Percentiles rank a stretch among this genome's conserved stretches.
Evolutionary conservation across 805 yeast genomes (phyloP).

Genomic region (Metschnikowia aberdeeniae): DNA sequence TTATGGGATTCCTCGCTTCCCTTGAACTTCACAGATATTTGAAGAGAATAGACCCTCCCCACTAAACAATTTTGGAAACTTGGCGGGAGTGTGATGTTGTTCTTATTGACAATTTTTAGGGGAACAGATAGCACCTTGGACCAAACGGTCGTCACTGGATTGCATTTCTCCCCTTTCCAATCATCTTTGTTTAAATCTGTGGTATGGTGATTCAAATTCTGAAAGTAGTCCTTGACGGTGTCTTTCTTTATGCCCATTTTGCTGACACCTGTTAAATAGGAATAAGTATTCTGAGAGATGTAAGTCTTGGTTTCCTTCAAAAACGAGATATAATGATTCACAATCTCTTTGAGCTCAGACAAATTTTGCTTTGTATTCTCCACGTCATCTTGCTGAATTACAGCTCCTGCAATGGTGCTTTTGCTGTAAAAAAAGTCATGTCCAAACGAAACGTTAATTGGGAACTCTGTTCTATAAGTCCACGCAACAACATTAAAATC

Average conservation of each 20-base stretch:
- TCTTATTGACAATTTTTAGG: slow-evolving; percentile 38
- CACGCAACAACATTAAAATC: slow-evolving; percentile 38
- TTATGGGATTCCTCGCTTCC: slow-evolving; percentile 27
- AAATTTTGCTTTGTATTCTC: slow-evolving; percentile 33
- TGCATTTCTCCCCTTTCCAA: slow-evolving; percentile 28
- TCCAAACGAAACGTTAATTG: slow-evolving; percentile 35
- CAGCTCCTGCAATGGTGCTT: slow-evolving; percentile 18
- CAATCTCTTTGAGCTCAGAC: slow-evolving; percentile 34
- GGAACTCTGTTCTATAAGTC: slow-evolving; percentile 39
- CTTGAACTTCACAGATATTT: slow-evolving; percentile 43
- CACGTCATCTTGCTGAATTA: slow-evolving; percentile 23
- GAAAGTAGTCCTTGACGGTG: slow-evolving; percentile 35
- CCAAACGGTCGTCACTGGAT: slow-evolving; percentile 28
- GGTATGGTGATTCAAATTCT: slow-evolving; percentile 17
- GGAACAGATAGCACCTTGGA: slow-evolving; percentile 36
- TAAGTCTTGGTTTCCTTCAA: slow-evolving; percentile 31
- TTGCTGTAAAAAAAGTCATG: slow-evolving; percentile 40
- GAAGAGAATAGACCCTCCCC: slow-evolving; percentile 54
- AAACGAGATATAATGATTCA: slow-evolving; percentile 30
- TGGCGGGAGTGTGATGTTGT: slow-evolving; percentile 52
- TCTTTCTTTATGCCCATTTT: slow-evolving; percentile 38
- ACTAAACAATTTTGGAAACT: slow-evolving; percentile 60
- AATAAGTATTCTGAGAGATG: slow-evolving; percentile 30
- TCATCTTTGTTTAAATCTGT: slow-evolving; percentile 16
- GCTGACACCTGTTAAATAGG: slow-evolving; percentile 37